Base-by-base conservation (phyloP, 2,329 filamentous ascomycete genomes). In the Cladophialophora carrionii region DNA sequence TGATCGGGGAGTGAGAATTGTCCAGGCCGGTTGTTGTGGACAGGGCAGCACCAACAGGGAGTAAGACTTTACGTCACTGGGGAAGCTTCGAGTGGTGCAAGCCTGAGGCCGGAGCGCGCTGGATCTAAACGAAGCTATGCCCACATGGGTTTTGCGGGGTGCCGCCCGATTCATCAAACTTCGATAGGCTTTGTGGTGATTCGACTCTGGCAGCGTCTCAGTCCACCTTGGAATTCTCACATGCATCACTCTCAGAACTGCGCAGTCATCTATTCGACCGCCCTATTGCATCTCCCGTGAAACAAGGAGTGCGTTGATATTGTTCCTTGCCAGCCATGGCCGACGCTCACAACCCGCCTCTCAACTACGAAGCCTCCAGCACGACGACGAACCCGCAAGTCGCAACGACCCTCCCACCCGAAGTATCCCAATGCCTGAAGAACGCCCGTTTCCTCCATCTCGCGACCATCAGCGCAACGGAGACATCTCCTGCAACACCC, bases 391-490 rank as follows among this genome's bases (percentile, higher is more conserved):
- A 92, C 77, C 89, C 88, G 68, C 87, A 88, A 76, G 78, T 85
- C 65, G 88, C 90, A 43, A 83, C 84, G 64, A 84, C 85, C 8
- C 85, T 98, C 2, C 95, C 95, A 0, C 81, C 84, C 3, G 93
- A 97, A 77, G 95, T 98, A 24, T 85, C 95, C 12, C 88, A 92
- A 73, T 97, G 93, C 75, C 87, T 99, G 26, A 89, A 96, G 76
- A 98, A 97, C 80, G 92, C 94, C 57, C 89, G 94, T 72, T 99
- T 97, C 80, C 91, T 99, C 71, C 95, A 99, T 78, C 89, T 99
- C 60, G 93, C 95, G 72, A 99, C 95, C 63, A 96, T 90, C 77
- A 68, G 70, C 31, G 63, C 66, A 12, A 61, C 64, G 24, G 48
- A 63, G 52, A 62, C 60, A 22, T 34, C 55, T 22, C 87, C 87